These are phyloP conservation scores for Penicillium soppii DNA, from an alignment of 495 filamentous ascomycete genomes.

Conservation along the genomic window DNA sequence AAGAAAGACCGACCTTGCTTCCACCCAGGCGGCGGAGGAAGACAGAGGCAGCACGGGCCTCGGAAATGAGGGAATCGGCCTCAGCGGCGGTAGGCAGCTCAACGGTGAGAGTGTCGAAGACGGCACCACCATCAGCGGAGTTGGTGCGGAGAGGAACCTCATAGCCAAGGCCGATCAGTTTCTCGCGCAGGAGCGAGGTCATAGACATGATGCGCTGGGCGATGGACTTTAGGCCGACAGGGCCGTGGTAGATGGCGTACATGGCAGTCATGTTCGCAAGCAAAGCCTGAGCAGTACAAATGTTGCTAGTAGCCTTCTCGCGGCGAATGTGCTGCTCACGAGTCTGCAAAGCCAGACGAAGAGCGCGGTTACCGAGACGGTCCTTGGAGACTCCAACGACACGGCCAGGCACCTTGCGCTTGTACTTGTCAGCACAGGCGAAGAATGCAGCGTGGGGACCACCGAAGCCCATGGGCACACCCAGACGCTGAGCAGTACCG, in stretches of 20 bases:
- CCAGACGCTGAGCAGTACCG: conserved; percentile 91
- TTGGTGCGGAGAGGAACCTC: conserved; percentile 57
- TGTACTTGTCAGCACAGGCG: conserved; percentile 86
- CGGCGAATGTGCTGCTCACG: conserved; percentile 95
- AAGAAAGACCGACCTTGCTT: conserved; percentile 62
- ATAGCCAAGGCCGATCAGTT: conserved; percentile 65
- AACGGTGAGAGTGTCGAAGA: conserved; percentile 84
- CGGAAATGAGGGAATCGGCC: conserved; percentile 20
- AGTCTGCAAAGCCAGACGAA: conserved; percentile 87
- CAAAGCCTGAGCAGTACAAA: conserved; percentile 94
- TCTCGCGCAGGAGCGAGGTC: conserved; percentile 68
- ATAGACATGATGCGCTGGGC: conserved; percentile 73
- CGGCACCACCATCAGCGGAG: conserved; percentile 44
- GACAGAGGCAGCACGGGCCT: conserved; percentile 54
- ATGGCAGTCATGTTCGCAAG: conserved; percentile 97
- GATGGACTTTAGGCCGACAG: conserved; percentile 78
- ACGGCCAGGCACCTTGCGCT: conserved; percentile 94
- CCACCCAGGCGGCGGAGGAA: conserved; percentile 64
- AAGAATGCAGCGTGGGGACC: conserved; percentile 98
- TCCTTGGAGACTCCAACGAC: conserved; percentile 94
- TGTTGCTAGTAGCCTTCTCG: conserved; percentile 98
- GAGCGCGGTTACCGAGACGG: conserved; percentile 78
- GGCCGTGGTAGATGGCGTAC: conserved; percentile 97
- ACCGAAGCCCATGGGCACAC: conserved; percentile 91
- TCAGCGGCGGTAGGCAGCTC: conserved; percentile 45